Conservation (phyloP, 106 monocot genomes). For the Apostasia ramifera region DNA sequence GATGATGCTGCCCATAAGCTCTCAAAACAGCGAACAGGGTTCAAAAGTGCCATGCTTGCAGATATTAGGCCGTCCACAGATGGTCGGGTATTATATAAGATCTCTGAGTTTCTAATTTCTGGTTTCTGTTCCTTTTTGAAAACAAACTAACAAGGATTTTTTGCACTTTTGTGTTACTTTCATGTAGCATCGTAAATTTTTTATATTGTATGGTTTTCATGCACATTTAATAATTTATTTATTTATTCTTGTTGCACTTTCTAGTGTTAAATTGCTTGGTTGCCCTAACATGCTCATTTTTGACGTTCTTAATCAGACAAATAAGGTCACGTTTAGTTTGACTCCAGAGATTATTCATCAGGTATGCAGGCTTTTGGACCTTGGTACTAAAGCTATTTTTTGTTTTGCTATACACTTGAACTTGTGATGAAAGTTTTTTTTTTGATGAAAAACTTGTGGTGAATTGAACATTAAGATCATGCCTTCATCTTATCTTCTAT, state of each 20-base stretch:
- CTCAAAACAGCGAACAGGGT: slow-evolving; percentile 73
- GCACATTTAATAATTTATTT: not conserved
- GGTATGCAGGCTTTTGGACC: slow-evolving; percentile 28
- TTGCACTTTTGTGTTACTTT: too few relatives aligned
- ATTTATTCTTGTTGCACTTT: not conserved
- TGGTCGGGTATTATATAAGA: slow-evolving; percentile 69
- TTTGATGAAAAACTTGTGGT: too few relatives aligned
- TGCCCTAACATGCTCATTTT: slow-evolving; percentile 13
- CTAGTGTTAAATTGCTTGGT: not conserved
- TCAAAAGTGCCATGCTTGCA: slow-evolving; percentile 96
- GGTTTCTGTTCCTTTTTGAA: not conserved
- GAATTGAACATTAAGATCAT: too few relatives aligned
- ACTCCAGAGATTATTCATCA: slow-evolving; percentile 97
- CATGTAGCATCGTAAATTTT: too few relatives aligned
- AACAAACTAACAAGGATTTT: not conserved
- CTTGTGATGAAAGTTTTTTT: too few relatives aligned
- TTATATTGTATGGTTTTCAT: too few relatives aligned
- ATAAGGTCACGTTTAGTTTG: slow-evolving; percentile 93
- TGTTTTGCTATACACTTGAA: too few relatives aligned
- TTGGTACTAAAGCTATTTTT: not conserved
- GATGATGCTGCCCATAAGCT: slow-evolving; percentile 35
- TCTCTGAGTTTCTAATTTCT: slow-evolving; percentile 7
- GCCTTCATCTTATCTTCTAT: too few relatives aligned
- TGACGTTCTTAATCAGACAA: slow-evolving; percentile 61
- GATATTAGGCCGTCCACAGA: slow-evolving; percentile 93